Percentiles rank a stretch among this genome's conserved stretches.
Evolutionary conservation across 2,329 filamentous ascomycete genomes (phyloP).

Genomic region (Epichloe scottii): DNA sequence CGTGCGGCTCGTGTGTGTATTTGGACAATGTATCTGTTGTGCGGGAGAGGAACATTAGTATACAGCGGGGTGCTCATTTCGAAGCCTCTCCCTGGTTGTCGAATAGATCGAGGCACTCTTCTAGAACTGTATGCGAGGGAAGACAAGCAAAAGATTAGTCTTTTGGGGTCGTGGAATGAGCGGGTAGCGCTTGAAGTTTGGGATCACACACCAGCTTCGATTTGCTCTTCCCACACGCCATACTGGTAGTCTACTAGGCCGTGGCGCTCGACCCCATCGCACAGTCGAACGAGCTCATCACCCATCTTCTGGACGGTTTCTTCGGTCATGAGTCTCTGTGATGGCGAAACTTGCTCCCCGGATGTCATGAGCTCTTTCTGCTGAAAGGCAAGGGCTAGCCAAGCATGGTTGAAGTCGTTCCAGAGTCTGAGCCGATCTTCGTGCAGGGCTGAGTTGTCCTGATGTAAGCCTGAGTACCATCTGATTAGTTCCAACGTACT

Average conservation of each 20-base stretch:
- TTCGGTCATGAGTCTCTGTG: conserved; percentile 52
- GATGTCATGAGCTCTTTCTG: conserved; percentile 65
- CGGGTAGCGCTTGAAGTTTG: not conserved
- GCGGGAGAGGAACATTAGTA: not conserved
- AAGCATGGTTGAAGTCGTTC: conserved; percentile 90
- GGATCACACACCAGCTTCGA: conserved; percentile 56
- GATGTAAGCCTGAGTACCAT: conserved; percentile 51
- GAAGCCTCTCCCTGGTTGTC: not conserved
- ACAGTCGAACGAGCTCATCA: conserved; percentile 67
- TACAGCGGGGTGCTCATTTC: not conserved
- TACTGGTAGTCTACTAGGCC: conserved; percentile 97
- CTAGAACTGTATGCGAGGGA: not conserved
- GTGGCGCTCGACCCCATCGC: conserved; percentile 76
- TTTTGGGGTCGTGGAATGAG: not conserved
- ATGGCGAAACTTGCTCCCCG: conserved; percentile 42
- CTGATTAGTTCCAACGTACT: not conserved
- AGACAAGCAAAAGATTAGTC: not conserved
- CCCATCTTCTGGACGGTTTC: conserved; percentile 68
- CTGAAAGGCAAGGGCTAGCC: conserved; percentile 71
- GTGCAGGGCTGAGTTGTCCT: conserved; percentile 68
- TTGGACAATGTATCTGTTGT: no score
- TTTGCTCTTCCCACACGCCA: conserved; percentile 90
- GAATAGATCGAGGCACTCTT: conserved; percentile 6
- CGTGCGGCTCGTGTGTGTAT: no score
- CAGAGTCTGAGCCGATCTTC: conserved; percentile 71